phyloP scores from a whole-genome alignment of 352 stramenopile species.

The Globisporangium rhizosaccharum region DNA sequence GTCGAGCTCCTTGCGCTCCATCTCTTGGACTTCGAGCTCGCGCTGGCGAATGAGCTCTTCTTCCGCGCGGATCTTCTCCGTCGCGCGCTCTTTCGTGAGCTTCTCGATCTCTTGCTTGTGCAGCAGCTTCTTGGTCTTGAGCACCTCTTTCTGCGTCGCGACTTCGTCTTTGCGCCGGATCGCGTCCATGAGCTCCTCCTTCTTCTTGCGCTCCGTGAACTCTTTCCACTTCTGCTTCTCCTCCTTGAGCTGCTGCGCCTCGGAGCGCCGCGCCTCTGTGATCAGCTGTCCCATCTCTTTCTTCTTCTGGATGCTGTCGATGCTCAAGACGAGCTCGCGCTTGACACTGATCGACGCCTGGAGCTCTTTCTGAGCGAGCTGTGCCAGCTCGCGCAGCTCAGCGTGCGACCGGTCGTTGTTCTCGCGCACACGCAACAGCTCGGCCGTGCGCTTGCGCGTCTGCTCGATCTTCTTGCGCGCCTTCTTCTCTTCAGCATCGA shows the following conservation, averaged over 20 bases:
- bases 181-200: conserved; percentile 54
- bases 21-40: conserved; percentile 69
- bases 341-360: conserved; percentile 69
- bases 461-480: conserved; percentile 86
- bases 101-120: conserved; percentile 74
- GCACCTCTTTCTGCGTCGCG: conserved; percentile 54
- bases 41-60: conserved; percentile 54
- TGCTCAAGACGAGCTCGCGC: conserved; percentile 69
- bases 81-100: conserved; percentile 49
- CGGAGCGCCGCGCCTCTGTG: conserved; percentile 50
- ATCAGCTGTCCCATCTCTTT: conserved; percentile 69
- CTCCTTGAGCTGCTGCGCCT: conserved; percentile 76
- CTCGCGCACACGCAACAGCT: conserved; percentile 64
- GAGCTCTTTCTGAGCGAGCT: conserved; percentile 51
- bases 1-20: conserved; percentile 77
- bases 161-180: conserved; percentile 72
- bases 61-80: conserved; percentile 58
- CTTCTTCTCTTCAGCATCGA: conserved; percentile 77
- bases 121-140: conserved; percentile 59
- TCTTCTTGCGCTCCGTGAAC: conserved; percentile 57
- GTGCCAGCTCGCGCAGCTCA: conserved; percentile 54
- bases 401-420: conserved; percentile 58
- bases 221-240: conserved; percentile 79
- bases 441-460: conserved; percentile 59
- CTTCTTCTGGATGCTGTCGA: conserved; percentile 79